Evolutionary conservation across 768 basidiomycete genomes (phyloP).

Genomic region (Lactarius evosmus): DNA sequence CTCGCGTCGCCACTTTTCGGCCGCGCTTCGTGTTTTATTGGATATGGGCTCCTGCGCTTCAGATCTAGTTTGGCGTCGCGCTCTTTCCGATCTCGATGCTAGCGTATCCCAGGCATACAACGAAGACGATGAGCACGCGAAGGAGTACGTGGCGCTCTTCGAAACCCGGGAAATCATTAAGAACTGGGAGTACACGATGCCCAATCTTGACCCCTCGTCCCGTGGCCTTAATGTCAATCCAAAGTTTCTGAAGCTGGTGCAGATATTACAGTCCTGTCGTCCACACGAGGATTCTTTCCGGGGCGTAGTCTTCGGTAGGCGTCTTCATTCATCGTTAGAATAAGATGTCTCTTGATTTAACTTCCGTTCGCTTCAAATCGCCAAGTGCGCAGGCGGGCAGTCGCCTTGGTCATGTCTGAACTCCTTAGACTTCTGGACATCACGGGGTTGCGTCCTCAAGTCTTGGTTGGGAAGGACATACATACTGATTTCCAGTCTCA

Average conservation of each 20-base stretch:
- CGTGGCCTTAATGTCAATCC: conserved; percentile 63
- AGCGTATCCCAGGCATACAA: conserved; percentile 23
- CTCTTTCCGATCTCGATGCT: conserved; percentile 42
- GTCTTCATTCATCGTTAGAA: conserved; percentile 15
- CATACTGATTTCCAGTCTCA: conserved; percentile 36
- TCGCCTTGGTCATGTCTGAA: conserved; percentile 58
- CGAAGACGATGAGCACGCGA: conserved; percentile 39
- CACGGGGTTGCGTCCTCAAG: conserved; percentile 53
- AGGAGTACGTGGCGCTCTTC: conserved; percentile 32
- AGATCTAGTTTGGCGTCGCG: conserved; percentile 66
- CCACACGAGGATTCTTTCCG: conserved; percentile 57
- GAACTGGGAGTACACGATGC: conserved; percentile 63
- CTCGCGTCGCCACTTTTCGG: conserved; percentile 44
- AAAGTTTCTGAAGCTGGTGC: conserved; percentile 60
- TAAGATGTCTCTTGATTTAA: background rate
- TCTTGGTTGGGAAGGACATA: conserved; percentile 41
- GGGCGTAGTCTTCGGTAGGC: conserved; percentile 59
- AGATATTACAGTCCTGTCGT: conserved; percentile 55
- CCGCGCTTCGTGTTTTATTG: conserved; percentile 44
- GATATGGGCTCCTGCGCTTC: conserved; percentile 68
- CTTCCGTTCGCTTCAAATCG: background rate
- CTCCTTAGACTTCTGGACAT: conserved; percentile 55
- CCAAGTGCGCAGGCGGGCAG: conserved; percentile 50
- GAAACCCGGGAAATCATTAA: conserved; percentile 43
- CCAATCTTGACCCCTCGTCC: conserved; percentile 56